Conservation (phyloP, 805 yeast genomes). For the Candida maesae region DNA sequence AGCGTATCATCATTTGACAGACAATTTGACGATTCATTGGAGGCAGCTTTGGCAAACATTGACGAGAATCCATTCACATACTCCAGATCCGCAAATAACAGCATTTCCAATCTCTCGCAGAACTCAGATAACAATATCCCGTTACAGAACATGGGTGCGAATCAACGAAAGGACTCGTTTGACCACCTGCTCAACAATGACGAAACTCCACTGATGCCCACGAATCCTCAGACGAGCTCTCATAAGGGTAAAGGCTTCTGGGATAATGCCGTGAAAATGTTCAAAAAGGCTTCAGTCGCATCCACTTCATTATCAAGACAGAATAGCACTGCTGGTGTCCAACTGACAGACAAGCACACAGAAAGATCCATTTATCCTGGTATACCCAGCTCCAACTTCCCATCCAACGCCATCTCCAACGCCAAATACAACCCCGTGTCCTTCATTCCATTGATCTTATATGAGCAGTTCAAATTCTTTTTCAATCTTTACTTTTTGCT, state of each 20-base stretch:
- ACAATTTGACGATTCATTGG: slow-evolving; percentile 59
- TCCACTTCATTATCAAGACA: slow-evolving; percentile 11
- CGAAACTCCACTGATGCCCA: slow-evolving; percentile 15
- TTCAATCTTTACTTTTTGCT: slow-evolving; percentile 87
- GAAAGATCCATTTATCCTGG: slow-evolving; percentile 43
- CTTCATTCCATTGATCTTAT: slow-evolving; percentile 82
- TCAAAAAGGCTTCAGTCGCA: slow-evolving; percentile 5
- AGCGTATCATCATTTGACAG: slow-evolving; percentile 52
- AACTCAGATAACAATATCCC: slow-evolving; percentile 32
- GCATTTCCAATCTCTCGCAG: slow-evolving; percentile 27
- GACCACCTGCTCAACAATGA: slow-evolving; percentile 23
- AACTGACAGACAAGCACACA: slow-evolving; percentile 27
- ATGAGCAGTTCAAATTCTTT: slow-evolving; percentile 95
- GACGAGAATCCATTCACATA: slow-evolving; percentile 37
- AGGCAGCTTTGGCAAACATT: slow-evolving; percentile 55
- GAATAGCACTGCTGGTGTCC: slow-evolving; percentile 16
- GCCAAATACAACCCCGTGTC: slow-evolving; percentile 90
- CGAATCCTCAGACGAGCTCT: not conserved
- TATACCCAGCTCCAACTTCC: slow-evolving; percentile 36
- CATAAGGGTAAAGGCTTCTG: slow-evolving; percentile 7
- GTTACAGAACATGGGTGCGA: slow-evolving; percentile 27
- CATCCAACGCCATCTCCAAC: slow-evolving; percentile 83
- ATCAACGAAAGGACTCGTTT: slow-evolving; percentile 24
- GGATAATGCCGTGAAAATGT: slow-evolving; percentile 13
- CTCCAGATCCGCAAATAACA: slow-evolving; percentile 22